These are phyloP conservation scores for Poterioochromonas sp. DNA, from an alignment of 352 stramenopile species.

Conservation along the genomic window DNA sequence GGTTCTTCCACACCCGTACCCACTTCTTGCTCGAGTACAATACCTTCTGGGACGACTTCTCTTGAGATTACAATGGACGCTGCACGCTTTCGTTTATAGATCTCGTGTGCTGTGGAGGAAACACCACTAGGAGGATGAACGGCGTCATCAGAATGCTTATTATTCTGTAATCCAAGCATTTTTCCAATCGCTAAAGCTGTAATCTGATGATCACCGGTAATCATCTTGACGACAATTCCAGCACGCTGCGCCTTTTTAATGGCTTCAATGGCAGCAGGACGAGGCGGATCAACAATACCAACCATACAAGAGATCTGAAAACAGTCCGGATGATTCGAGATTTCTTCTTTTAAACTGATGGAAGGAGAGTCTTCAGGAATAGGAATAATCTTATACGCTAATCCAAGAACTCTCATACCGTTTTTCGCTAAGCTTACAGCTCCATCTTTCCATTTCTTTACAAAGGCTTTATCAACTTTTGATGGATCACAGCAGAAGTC, in stretches of 20 bases:
- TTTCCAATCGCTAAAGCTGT: constrained; percentile 84
- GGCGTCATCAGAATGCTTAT: background rate
- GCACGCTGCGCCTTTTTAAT: constrained; percentile 71
- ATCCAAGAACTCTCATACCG: constrained; percentile 1
- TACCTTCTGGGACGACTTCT: too few species aligned
- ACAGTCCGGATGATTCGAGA: constrained; percentile 8
- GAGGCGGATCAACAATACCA: constrained; percentile 72
- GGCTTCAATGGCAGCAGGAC: constrained; percentile 64
- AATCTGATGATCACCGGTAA: constrained; percentile 81
- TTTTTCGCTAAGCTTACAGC: background rate
- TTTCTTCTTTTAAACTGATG: background rate
- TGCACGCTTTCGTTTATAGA: background rate
- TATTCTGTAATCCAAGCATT: constrained; percentile 68
- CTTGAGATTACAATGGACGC: too few species aligned
- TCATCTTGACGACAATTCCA: constrained; percentile 84
- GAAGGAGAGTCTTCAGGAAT: background rate
- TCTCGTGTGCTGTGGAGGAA: background rate
- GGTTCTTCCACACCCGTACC: too few species aligned
- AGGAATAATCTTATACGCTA: background rate
- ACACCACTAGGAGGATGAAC: too few species aligned
- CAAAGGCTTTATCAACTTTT: too few species aligned
- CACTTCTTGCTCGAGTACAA: too few species aligned
- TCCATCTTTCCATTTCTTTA: background rate
- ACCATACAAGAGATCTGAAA: constrained; percentile 76
- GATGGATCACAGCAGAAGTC: background rate